Evolutionary conservation across 441 rosid genomes (phyloP).

Genomic region (Mallotus japonicus): DNA sequence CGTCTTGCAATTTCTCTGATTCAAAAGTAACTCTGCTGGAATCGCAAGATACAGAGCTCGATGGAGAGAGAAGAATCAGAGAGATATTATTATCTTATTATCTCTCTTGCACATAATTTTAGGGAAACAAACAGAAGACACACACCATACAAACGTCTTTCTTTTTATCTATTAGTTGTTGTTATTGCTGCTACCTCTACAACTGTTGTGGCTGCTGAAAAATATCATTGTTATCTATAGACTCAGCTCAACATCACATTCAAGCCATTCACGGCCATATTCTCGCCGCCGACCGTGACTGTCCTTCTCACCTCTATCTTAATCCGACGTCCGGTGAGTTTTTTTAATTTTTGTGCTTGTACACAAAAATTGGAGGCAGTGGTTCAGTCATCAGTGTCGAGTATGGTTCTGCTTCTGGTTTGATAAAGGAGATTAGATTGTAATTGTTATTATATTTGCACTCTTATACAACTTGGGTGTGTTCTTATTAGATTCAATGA

Average conservation of each 20-base stretch:
- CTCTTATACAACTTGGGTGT: constrained; percentile 22
- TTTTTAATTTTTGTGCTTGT: not conserved
- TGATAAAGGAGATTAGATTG: not conserved
- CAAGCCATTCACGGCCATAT: constrained; percentile 67
- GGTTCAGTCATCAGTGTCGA: too few relatives aligned
- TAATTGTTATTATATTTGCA: not conserved
- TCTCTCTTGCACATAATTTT: too few relatives aligned
- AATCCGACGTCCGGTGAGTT: constrained; percentile 78
- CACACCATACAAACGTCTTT: not conserved
- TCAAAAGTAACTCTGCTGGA: too few relatives aligned
- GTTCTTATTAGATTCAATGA: constrained; percentile 71
- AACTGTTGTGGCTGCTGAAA: not conserved
- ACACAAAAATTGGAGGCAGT: too few relatives aligned
- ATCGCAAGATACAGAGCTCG: too few relatives aligned
- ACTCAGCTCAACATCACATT: constrained; percentile 65
- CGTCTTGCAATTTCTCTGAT: too few relatives aligned
- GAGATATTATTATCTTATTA: too few relatives aligned
- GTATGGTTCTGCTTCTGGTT: not conserved
- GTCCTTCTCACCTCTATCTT: constrained; percentile 46
- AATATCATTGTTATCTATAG: constrained; percentile 16
- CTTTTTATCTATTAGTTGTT: not conserved
- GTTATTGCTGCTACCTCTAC: not conserved
- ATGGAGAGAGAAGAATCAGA: too few relatives aligned
- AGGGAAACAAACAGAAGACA: not conserved
- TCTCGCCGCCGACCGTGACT: constrained; percentile 33